These are phyloP conservation scores for Fusarium albosuccineum DNA, from an alignment of 2,329 filamentous ascomycete genomes.

Conservation along the genomic window DNA sequence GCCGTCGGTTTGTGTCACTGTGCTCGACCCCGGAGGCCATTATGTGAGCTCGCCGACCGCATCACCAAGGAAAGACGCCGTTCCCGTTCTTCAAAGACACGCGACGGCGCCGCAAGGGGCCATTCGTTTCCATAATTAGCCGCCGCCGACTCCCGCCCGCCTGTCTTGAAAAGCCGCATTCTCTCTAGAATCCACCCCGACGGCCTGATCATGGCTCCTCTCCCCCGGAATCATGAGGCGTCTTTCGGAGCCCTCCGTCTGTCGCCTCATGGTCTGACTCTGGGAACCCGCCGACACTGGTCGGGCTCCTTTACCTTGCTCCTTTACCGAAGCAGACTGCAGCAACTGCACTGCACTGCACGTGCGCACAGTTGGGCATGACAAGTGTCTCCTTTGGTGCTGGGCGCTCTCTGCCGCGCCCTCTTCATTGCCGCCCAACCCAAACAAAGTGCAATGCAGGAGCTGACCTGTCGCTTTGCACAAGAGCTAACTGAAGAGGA, in stretches of 20 bases:
- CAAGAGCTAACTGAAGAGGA: background rate
- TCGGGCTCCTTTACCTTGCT: constrained; percentile 9
- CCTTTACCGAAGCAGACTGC: background rate
- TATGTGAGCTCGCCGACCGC: constrained; percentile 23
- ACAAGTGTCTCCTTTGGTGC: background rate
- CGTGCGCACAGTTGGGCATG: constrained; percentile 9
- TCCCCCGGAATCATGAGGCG: background rate
- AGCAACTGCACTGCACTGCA: background rate
- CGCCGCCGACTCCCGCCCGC: background rate
- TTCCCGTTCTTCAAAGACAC: background rate
- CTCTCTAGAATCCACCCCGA: background rate
- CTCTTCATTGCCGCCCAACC: background rate
- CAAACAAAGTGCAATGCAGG: background rate
- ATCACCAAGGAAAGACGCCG: background rate
- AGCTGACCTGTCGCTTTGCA: constrained; percentile 1
- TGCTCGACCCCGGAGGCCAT: background rate
- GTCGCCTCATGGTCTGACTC: constrained; percentile 27
- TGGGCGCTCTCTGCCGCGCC: constrained; percentile 8
- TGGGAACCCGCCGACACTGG: constrained; percentile 18
- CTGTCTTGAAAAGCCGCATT: constrained; percentile 9
- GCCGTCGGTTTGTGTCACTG: background rate
- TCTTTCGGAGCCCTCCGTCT: constrained; percentile 30
- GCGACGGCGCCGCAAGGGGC: background rate
- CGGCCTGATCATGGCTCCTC: constrained; percentile 5
- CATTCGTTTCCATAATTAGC: background rate